phyloP scores from a whole-genome alignment of 768 basidiomycete genomes.

The Trametes cinnabarina region DNA sequence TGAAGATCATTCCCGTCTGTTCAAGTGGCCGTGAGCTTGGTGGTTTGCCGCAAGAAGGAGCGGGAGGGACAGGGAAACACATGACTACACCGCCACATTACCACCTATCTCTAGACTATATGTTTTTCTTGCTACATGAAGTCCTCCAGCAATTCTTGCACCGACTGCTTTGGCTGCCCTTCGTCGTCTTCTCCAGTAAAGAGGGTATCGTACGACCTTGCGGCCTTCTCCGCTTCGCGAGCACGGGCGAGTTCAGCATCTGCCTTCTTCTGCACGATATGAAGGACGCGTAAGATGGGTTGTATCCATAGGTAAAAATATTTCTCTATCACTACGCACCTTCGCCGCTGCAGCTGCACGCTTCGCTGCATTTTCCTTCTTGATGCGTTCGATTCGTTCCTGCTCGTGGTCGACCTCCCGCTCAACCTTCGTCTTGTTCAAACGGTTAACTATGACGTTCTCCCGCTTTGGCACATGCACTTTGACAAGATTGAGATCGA shows the following conservation, averaged over 20 bases:
- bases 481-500: conserved; percentile 33
- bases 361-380: conserved; percentile 65
- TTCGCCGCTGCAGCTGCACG: conserved; percentile 63
- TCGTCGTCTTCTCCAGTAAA: conserved; percentile 62
- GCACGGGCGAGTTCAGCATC: conserved; percentile 71
- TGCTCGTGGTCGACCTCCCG: conserved; percentile 87
- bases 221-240: conserved; percentile 84
- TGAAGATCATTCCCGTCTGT: too few relatives aligned
- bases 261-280: conserved; percentile 60
- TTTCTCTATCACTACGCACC: conserved; percentile 41
- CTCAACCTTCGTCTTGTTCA: conserved; percentile 92
- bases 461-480: conserved; percentile 80
- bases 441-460: conserved; percentile 85
- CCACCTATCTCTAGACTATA: too few relatives aligned
- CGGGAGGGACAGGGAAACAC: too few relatives aligned
- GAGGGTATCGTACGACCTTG: conserved; percentile 81
- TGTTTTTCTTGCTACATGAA: conserved; percentile 86
- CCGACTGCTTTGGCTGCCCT: conserved; percentile 51
- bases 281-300: not conserved
- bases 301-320: not conserved
- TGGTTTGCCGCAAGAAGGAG: too few relatives aligned
- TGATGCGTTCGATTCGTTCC: conserved; percentile 79
- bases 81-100: too few relatives aligned
- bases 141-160: conserved; percentile 80
- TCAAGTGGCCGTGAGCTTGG: too few relatives aligned